Evolutionary conservation across 2,329 filamentous ascomycete genomes (phyloP).

Genomic region (Chrysoporthe deuterocubensis): DNA sequence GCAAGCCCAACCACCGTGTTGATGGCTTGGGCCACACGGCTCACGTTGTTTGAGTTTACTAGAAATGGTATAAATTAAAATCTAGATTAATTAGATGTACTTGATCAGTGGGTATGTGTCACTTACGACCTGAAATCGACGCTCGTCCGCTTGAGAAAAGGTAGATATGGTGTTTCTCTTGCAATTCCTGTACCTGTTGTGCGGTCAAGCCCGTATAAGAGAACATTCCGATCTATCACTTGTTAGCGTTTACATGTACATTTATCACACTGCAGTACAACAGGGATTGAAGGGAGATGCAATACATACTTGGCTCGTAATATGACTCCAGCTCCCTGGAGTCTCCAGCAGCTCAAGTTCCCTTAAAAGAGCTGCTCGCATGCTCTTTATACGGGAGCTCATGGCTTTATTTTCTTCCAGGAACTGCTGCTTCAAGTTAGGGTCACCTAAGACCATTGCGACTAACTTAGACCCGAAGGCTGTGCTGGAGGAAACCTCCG

Average conservation of each 20-base stretch:
- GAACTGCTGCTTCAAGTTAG: constrained; percentile 36
- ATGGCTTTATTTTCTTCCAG: constrained; percentile 40
- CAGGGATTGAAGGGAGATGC: not conserved
- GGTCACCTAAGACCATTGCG: constrained; percentile 34
- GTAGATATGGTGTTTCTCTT: constrained; percentile 41
- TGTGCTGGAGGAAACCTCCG: constrained; percentile 37
- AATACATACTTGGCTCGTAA: constrained; percentile 29
- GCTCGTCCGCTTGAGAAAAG: constrained; percentile 40
- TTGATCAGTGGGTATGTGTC: not conserved
- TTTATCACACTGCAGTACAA: not conserved
- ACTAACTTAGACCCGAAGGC: constrained; percentile 39
- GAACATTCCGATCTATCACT: constrained; percentile 47
- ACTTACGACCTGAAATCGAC: constrained; percentile 39
- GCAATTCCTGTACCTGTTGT: constrained; percentile 38
- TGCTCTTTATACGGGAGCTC: constrained; percentile 38
- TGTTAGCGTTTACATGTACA: constrained; percentile 23
- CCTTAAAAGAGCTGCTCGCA: constrained; percentile 35
- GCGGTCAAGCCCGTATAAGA: constrained; percentile 41
- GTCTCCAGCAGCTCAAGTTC: constrained; percentile 34
- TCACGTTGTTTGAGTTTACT: not conserved
- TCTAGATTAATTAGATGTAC: not conserved
- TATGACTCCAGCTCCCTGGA: constrained; percentile 38
- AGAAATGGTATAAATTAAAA: not conserved
- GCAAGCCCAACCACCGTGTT: not conserved
- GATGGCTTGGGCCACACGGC: not conserved